A percentile compares a stretch with the other conserved stretches of the same genome.
These are phyloP conservation scores for Colletotrichum sp. DNA, from an alignment of 2,329 filamentous ascomycete genomes.

Conservation along the genomic window DNA sequence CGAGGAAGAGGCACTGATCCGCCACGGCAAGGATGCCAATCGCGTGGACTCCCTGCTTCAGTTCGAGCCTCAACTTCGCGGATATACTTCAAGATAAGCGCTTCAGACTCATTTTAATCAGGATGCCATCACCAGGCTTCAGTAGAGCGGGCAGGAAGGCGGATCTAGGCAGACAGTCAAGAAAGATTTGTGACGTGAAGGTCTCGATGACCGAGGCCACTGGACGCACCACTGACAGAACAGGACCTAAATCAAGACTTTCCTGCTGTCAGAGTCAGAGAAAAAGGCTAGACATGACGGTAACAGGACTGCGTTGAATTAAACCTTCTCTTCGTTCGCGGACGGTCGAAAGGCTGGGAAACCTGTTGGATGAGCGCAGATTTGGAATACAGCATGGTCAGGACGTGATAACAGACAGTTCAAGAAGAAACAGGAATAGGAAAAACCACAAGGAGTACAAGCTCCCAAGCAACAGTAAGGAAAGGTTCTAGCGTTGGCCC, in stretches of 20 bases:
- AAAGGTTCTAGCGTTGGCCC: no score
- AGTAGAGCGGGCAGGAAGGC: not conserved
- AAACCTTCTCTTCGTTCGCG: not conserved
- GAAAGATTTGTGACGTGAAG: not conserved
- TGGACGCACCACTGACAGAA: not conserved
- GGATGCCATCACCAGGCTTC: not conserved
- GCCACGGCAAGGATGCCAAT: not conserved
- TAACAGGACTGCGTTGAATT: not conserved
- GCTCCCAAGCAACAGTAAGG: no score
- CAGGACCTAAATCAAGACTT: not conserved
- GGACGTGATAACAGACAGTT: not conserved
- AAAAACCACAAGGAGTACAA: not conserved
- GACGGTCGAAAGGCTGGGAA: not conserved
- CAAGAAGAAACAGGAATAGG: not conserved
- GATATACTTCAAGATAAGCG: not conserved
- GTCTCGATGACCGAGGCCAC: not conserved
- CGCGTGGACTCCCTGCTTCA: not conserved
- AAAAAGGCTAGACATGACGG: not conserved
- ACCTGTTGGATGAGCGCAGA: no score
- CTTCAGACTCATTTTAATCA: not conserved
- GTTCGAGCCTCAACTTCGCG: not conserved
- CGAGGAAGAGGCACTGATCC: accelerated
- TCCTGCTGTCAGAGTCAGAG: not conserved
- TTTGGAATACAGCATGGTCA: not conserved
- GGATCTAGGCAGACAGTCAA: not conserved